These are phyloP conservation scores for Zoysia japonica DNA, from an alignment of 176 grass and related monocot genomes.

Conservation along the genomic window DNA sequence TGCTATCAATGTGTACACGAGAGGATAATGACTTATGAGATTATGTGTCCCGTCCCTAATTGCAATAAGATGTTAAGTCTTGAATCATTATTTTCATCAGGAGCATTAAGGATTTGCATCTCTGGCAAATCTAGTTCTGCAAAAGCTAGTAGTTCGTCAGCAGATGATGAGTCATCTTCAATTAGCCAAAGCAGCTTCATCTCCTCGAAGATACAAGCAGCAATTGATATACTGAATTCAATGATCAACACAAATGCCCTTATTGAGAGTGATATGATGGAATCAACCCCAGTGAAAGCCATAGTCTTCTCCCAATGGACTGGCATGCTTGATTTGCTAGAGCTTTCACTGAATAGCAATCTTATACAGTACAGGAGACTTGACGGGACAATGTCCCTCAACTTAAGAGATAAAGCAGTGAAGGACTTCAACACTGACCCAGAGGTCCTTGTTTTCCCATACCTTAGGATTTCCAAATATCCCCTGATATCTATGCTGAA, in stretches of 20 bases:
- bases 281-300: constrained; percentile 73
- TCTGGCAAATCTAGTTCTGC: constrained; percentile 58
- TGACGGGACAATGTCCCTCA: constrained; percentile 93
- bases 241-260: constrained; percentile 53
- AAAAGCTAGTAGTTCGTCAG: constrained; percentile 50
- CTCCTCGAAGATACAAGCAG: constrained; percentile 83
- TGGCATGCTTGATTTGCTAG: constrained; percentile 93
- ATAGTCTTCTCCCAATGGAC: constrained; percentile 99
- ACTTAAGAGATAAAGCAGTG: constrained; percentile 74
- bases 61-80: constrained; percentile 65
- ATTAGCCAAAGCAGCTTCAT: constrained; percentile 76
- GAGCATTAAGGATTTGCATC: constrained; percentile 69
- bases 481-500: constrained; percentile 1
- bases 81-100: constrained; percentile 76
- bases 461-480: constrained; percentile 9
- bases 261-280: constrained; percentile 46
- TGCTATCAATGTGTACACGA: constrained; percentile 95
- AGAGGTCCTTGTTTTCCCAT: constrained; percentile 55
- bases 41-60: constrained; percentile 57
- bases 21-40: constrained; percentile 83
- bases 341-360: constrained; percentile 71
- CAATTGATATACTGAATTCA: constrained; percentile 70
- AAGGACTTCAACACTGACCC: constrained; percentile 95
- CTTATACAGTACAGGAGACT: constrained; percentile 96
- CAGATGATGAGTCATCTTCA: constrained; percentile 53